Conservation (phyloP, 1,139 yeast species). For the Kodamaea alishanica region DNA sequence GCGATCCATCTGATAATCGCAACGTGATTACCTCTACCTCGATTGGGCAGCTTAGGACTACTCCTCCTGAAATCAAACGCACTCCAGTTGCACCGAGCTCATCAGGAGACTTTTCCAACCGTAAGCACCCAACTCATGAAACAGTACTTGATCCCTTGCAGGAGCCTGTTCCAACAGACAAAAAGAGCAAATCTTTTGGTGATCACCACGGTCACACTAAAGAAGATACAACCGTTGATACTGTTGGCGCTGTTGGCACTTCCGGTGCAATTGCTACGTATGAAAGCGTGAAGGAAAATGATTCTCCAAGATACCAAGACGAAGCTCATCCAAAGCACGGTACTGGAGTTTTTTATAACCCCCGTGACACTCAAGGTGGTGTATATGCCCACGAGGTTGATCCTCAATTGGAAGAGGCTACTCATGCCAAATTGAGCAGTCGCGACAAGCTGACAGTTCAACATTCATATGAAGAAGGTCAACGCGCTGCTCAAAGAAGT, state of each 20-base stretch:
- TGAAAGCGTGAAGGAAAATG: slow-evolving; percentile 15
- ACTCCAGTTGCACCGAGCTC: slow-evolving; percentile 27
- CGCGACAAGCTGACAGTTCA: slow-evolving; percentile 28
- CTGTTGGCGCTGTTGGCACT: too few species aligned
- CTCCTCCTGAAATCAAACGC: slow-evolving; percentile 31
- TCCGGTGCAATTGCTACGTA: neutral
- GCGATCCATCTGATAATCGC: neutral
- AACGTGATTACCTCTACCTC: slow-evolving; percentile 19
- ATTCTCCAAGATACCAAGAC: slow-evolving; percentile 26
- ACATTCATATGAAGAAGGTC: slow-evolving; percentile 24
- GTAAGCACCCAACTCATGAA: slow-evolving; percentile 29
- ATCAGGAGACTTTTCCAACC: slow-evolving; percentile 34
- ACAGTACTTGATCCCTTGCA: slow-evolving; percentile 14
- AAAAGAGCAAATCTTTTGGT: too few species aligned
- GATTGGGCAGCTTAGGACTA: slow-evolving; percentile 29
- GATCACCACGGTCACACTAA: too few species aligned
- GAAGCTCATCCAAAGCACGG: slow-evolving; percentile 29
- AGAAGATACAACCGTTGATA: too few species aligned
- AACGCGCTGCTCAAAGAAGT: slow-evolving; percentile 14
- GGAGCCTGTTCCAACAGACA: too few species aligned
- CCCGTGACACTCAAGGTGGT: slow-evolving; percentile 37
- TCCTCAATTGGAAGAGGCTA: slow-evolving; percentile 22
- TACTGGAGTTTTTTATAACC: slow-evolving; percentile 33
- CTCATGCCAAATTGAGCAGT: slow-evolving; percentile 23
- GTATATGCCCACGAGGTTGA: slow-evolving; percentile 16